These are phyloP conservation scores for Lasiosphaeriaceae sp. DNA, from an alignment of 495 filamentous ascomycete genomes.

Conservation along the genomic window DNA sequence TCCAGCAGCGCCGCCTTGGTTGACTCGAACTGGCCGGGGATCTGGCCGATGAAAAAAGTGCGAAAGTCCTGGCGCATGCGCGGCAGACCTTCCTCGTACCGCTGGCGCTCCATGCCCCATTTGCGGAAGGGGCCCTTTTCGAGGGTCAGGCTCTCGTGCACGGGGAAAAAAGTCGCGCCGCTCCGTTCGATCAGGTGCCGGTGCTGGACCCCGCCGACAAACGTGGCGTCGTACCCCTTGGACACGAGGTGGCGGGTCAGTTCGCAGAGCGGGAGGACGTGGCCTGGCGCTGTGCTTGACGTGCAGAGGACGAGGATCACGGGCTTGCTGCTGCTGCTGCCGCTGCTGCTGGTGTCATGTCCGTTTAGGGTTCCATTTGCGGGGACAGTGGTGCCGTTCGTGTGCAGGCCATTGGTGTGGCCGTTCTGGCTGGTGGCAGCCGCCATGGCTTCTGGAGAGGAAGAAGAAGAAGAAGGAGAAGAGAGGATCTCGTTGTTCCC, in stretches of 20 bases:
- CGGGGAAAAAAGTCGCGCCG: slow-evolving; percentile 14
- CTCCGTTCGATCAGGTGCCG: slow-evolving; percentile 13
- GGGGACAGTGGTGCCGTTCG: neutral
- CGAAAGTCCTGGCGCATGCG: slow-evolving; percentile 6
- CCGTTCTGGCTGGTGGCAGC: neutral
- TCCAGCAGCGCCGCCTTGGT: slow-evolving; percentile 21
- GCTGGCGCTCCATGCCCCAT: slow-evolving; percentile 10
- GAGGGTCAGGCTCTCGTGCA: slow-evolving; percentile 1
- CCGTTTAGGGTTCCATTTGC: neutral
- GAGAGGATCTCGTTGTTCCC: too few relatives aligned
- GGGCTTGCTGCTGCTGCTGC: slow-evolving; percentile 17
- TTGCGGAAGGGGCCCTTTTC: slow-evolving; percentile 1
- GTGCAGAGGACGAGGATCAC: slow-evolving; percentile 18
- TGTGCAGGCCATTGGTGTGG: neutral
- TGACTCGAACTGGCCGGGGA: slow-evolving; percentile 17
- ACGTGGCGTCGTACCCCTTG: slow-evolving; percentile 21
- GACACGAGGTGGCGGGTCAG: slow-evolving; percentile 24
- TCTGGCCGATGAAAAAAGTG: slow-evolving; percentile 16
- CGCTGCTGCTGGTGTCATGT: neutral
- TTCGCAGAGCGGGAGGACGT: slow-evolving; percentile 5
- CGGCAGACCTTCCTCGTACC: slow-evolving; percentile 10
- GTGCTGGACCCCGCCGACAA: slow-evolving; percentile 26
- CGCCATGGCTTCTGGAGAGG: neutral
- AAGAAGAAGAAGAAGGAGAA: neutral
- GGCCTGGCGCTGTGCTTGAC: slow-evolving; percentile 8